These are phyloP conservation scores for Botrytis elliptica DNA, from an alignment of 2,329 filamentous ascomycete genomes.

Conservation along the genomic window DNA sequence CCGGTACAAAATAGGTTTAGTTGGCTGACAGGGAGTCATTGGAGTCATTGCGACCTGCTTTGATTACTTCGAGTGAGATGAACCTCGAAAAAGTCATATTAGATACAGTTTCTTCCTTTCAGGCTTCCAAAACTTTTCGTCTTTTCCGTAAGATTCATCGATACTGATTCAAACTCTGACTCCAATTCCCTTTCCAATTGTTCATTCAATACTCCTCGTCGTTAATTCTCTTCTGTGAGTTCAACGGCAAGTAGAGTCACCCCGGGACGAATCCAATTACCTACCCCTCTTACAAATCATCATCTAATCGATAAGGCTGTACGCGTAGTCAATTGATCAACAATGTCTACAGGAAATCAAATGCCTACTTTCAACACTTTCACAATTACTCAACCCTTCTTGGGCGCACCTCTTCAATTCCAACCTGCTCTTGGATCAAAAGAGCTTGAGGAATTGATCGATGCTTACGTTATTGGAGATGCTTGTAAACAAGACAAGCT, in stretches of 20 bases:
- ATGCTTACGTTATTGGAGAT: conserved; percentile 55
- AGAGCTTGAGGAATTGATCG: conserved; percentile 60
- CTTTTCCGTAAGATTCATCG: conserved; percentile 7
- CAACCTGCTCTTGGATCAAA: conserved; percentile 61
- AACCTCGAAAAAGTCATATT: conserved; percentile 14
- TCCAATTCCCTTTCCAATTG: background rate
- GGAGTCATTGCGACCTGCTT: background rate
- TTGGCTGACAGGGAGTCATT: background rate
- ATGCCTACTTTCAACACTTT: conserved; percentile 23
- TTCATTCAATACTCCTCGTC: conserved; percentile 4
- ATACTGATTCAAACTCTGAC: background rate
- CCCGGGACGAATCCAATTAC: background rate
- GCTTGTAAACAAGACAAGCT: conserved; percentile 58
- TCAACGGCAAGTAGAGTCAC: conserved; percentile 10
- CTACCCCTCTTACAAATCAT: background rate
- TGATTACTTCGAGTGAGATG: conserved; percentile 7
- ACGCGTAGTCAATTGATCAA: conserved; percentile 1
- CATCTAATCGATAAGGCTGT: conserved; percentile 12
- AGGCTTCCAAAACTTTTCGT: conserved; percentile 1
- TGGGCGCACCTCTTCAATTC: conserved; percentile 62
- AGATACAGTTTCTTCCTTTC: background rate
- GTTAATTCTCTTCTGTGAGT: conserved; percentile 3
- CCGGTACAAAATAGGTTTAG: conserved; percentile 13
- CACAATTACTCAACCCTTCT: conserved; percentile 57
- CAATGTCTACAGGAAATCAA: conserved; percentile 15